A percentile compares a stretch with the other conserved stretches of the same genome.
Evolutionary conservation across 2,329 filamentous ascomycete species (phyloP).

Genomic region (Trichoderma sp.): DNA sequence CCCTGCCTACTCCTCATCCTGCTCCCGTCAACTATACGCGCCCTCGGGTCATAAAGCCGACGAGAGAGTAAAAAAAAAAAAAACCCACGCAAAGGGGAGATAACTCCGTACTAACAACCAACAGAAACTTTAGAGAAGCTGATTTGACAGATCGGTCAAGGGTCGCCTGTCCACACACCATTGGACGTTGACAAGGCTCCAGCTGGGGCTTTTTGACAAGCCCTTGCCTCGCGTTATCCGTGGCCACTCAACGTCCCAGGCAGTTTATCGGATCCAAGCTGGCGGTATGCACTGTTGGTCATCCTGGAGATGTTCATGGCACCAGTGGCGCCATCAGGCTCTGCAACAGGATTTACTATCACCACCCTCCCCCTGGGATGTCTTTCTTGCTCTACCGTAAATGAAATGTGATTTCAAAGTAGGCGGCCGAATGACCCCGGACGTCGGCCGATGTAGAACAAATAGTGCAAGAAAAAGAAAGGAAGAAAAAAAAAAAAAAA

Average conservation of each 20-base stretch:
- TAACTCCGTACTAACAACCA: background rate
- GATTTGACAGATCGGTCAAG: background rate
- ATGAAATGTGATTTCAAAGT: background rate
- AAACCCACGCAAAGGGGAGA: background rate
- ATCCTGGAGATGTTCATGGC: background rate
- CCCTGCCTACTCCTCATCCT: background rate
- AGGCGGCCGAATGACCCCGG: background rate
- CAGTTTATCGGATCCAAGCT: constrained; percentile 4
- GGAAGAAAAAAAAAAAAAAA: background rate
- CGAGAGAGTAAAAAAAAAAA: too few relatives aligned
- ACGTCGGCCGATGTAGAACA: background rate
- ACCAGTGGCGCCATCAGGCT: background rate
- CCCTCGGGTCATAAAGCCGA: background rate
- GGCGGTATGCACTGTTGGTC: background rate
- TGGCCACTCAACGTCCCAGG: background rate
- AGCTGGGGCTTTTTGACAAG: background rate
- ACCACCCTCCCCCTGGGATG: background rate
- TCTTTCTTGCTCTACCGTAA: background rate
- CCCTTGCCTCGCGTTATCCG: background rate
- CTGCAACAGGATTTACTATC: background rate
- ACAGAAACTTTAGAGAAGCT: background rate
- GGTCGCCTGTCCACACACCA: background rate
- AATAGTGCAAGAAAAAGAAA: too few relatives aligned
- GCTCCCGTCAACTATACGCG: background rate
- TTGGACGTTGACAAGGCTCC: background rate